phyloP scores from a whole-genome alignment of 2,329 filamentous ascomycete genomes.

The Lachnellula subtilissima region DNA sequence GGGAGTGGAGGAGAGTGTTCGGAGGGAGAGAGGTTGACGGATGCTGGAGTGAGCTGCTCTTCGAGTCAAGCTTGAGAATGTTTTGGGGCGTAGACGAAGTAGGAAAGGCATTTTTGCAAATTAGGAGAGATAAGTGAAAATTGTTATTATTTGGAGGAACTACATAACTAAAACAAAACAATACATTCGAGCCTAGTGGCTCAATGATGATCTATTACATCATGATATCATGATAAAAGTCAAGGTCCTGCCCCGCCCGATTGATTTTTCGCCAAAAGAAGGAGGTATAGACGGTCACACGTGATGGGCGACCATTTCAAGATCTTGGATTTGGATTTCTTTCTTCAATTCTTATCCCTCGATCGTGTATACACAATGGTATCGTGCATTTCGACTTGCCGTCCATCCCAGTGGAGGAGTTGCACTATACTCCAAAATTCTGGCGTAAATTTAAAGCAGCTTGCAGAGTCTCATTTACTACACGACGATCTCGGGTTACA shows the following conservation, averaged over 20 bases:
- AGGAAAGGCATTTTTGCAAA: slow-evolving; percentile 19
- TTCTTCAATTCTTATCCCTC: background rate
- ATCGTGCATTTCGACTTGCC: no score
- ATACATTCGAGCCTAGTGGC: background rate
- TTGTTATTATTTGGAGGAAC: background rate
- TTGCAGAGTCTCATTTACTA: no score
- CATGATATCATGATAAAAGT: background rate
- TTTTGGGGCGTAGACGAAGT: slow-evolving; percentile 1
- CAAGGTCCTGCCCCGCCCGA: background rate
- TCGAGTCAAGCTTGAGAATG: slow-evolving; percentile 13
- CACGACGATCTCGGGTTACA: no score
- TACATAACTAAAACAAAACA: background rate
- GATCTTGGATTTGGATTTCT: background rate
- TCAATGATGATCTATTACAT: background rate
- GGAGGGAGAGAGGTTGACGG: slow-evolving; percentile 11
- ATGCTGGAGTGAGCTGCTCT: slow-evolving; percentile 4
- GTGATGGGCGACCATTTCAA: background rate
- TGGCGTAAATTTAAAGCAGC: no score
- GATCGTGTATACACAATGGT: no score
- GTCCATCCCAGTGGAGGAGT: no score
- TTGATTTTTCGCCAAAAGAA: no score
- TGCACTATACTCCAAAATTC: no score
- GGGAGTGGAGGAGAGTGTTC: slow-evolving; percentile 17
- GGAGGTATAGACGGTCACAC: background rate
- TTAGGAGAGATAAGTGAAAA: background rate